phyloP scores from a whole-genome alignment of 2,329 filamentous ascomycete species.

The Xylariaceae sp. region DNA sequence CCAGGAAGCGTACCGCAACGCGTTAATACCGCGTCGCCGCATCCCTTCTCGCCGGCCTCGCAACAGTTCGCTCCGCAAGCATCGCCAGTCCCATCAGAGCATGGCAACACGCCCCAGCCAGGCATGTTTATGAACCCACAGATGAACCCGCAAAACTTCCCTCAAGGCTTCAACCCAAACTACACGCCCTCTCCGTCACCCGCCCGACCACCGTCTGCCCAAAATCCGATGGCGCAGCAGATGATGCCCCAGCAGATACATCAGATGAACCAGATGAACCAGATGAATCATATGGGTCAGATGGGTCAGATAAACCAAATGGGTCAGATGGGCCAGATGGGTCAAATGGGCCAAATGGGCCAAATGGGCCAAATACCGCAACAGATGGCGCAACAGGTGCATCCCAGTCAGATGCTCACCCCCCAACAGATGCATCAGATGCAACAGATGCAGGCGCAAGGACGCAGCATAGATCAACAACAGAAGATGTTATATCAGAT shows the following conservation, averaged over 20 bases:
- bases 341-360: constrained; percentile 35
- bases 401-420: constrained; percentile 41
- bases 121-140: constrained; percentile 66
- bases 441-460: constrained; percentile 47
- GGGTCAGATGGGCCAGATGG: constrained; percentile 47
- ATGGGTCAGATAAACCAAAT: constrained; percentile 34
- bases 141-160: constrained; percentile 60
- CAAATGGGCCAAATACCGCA: no score
- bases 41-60: constrained; percentile 79
- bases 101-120: constrained; percentile 74
- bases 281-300: constrained; percentile 40
- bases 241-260: constrained; percentile 58
- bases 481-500: constrained; percentile 80
- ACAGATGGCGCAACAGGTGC: constrained; percentile 30
- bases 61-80: constrained; percentile 73
- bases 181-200: constrained; percentile 62
- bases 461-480: constrained; percentile 63
- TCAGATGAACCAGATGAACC: constrained; percentile 34
- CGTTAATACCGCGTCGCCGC: constrained; percentile 89
- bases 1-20: constrained; percentile 73
- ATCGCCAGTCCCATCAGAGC: constrained; percentile 77
- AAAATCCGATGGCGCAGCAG: constrained; percentile 55
- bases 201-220: constrained; percentile 57
- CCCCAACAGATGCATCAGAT: constrained; percentile 51
- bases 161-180: constrained; percentile 60